Conservation (phyloP, 2,329 filamentous ascomycete species). For the Zymoseptoria ardabiliae region DNA sequence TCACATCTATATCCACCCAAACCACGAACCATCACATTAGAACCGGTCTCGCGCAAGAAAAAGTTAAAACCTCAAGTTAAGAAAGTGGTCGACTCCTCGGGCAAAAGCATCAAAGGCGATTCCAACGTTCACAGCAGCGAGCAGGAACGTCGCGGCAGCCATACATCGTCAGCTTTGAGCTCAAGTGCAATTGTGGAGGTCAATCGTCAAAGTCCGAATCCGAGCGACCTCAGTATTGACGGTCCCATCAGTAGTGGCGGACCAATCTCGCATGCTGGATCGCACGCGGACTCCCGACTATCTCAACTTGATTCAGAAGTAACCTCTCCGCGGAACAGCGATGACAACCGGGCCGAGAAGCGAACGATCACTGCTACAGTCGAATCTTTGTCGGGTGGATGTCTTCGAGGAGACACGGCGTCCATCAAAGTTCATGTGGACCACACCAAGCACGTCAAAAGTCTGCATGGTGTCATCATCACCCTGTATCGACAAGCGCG, state of each 20-base stretch:
- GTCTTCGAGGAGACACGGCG: constrained; percentile 75
- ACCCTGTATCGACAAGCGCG: constrained; percentile 86
- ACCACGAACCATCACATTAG: constrained; percentile 75
- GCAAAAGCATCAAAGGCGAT: constrained; percentile 21
- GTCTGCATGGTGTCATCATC: constrained; percentile 83
- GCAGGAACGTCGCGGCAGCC: constrained; percentile 17
- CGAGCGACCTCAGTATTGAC: constrained; percentile 42
- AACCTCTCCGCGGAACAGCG: constrained; percentile 36
- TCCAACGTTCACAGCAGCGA: constrained; percentile 19
- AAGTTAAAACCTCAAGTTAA: constrained; percentile 48
- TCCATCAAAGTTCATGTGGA: constrained; percentile 74
- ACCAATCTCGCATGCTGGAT: constrained; percentile 3
- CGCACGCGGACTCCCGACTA: constrained; percentile 33
- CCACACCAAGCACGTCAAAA: constrained; percentile 84
- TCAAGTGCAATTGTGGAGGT: constrained; percentile 26
- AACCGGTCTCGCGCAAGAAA: constrained; percentile 70
- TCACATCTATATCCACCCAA: constrained; percentile 66
- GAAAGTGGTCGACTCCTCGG: constrained; percentile 21
- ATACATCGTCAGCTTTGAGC: constrained; percentile 23
- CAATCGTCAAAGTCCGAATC: constrained; percentile 34
- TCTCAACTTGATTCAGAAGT: constrained; percentile 37
- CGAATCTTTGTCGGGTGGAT: constrained; percentile 74
- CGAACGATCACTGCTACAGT: constrained; percentile 82
- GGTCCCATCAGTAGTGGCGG: constrained; percentile 8
- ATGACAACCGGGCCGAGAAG: constrained; percentile 45